phyloP scores from a whole-genome alignment of 345 rosid species.

The Populus tremula region DNA sequence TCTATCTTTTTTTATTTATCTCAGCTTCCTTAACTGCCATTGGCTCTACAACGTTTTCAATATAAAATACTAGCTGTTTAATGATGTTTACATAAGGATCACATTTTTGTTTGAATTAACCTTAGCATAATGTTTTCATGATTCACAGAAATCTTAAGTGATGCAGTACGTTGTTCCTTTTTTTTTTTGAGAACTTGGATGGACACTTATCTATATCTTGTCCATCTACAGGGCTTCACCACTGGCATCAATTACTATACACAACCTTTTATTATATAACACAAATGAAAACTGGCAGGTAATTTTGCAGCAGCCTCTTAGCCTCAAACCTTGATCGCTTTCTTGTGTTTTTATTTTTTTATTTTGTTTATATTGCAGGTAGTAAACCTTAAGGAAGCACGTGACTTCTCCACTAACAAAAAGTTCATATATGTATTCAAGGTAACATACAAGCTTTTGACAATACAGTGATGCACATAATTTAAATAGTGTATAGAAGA shows the following conservation, averaged over 20 bases:
- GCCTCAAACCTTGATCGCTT: not conserved
- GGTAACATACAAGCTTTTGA: slow-evolving; percentile 42
- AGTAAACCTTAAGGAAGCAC: slow-evolving; percentile 95
- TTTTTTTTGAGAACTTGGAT: not conserved
- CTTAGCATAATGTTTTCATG: not conserved
- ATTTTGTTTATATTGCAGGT: slow-evolving; percentile 43
- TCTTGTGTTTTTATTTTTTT: slow-evolving; percentile 7
- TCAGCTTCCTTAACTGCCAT: not conserved
- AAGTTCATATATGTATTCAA: slow-evolving; percentile 86
- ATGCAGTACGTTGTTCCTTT: not conserved
- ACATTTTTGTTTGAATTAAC: not conserved
- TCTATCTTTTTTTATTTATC: not conserved
- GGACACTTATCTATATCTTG: slow-evolving; percentile 1
- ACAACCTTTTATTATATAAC: slow-evolving; percentile 71
- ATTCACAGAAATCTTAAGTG: not conserved
- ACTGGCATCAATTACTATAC: slow-evolving; percentile 86
- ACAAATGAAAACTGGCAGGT: slow-evolving; percentile 99
- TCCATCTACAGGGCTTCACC: slow-evolving; percentile 76
- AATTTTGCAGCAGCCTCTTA: slow-evolving; percentile 12
- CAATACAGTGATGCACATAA: not conserved
- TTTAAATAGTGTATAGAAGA: not conserved
- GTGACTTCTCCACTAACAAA: slow-evolving; percentile 74
- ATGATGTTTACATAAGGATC: not conserved
- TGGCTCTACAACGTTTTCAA: not conserved
- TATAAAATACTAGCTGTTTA: not conserved